These are phyloP conservation scores for Lanmaoa rubissima DNA, from an alignment of 768 basidiomycete species.

Conservation along the genomic window DNA sequence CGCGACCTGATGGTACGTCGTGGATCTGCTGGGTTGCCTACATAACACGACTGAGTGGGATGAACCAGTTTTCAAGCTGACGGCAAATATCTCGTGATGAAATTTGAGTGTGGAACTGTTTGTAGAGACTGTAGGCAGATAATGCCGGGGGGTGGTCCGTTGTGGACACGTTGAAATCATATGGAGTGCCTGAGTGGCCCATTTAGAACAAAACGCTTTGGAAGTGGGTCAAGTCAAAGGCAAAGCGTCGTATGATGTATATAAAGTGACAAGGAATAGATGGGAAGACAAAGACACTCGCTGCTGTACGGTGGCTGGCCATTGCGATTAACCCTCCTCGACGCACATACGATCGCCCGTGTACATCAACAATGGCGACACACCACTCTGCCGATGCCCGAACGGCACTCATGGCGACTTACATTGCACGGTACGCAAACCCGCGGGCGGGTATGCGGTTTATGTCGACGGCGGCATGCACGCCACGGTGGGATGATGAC, in stretches of 20 bases:
- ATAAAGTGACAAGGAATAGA: conserved; percentile 18
- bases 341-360: background rate
- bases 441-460: conserved; percentile 16
- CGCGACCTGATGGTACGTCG: conserved; percentile 51
- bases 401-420: conserved; percentile 31
- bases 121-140: background rate
- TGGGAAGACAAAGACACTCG: background rate
- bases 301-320: background rate
- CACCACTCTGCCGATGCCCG: conserved; percentile 36
- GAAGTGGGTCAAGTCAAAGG: conserved; percentile 8
- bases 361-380: conserved; percentile 10
- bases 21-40: background rate
- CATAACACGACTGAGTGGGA: conserved; percentile 4
- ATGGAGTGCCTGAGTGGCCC: conserved; percentile 3
- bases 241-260: conserved; percentile 22
- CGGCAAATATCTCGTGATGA: conserved; percentile 1
- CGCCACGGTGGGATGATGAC: background rate
- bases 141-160: background rate
- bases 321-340: background rate
- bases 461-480: background rate
- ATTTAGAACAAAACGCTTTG: conserved; percentile 13
- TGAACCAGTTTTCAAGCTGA: conserved; percentile 31
- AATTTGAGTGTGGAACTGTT: background rate
- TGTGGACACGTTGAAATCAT: background rate
- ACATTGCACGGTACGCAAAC: conserved; percentile 23